Evolutionary conservation across 805 yeast species (phyloP), one percentile per base, ranked within the genome.

Genomic region (Myxozyma vanderwaltii): DNA sequence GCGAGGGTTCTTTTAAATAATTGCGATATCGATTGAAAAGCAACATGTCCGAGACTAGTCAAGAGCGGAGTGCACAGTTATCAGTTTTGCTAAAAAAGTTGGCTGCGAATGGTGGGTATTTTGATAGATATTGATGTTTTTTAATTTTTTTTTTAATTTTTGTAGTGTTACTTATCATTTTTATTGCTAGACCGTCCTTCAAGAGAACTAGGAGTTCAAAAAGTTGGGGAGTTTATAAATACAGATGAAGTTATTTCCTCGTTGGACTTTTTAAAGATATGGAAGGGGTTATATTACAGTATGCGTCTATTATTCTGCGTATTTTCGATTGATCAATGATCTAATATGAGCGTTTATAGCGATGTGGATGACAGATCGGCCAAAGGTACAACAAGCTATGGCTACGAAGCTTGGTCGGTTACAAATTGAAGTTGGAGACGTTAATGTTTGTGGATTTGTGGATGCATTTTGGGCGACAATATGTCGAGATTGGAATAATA

Each of bases 351-450:
- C 6, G 15, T 33, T 43, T 17, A 13, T 23, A 64, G 83, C 96
- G 10, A 89, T 94, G 96, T 94, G 99, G 98, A 90, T 87, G 76
- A 82, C 95, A 71, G 99, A 94, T 73, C 83, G 91, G 70, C 96
- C 97, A 27, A 80, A 87, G 68, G 94, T 96, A 24, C 99, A 94
- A 74, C 96, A 91, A 73, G 76, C 85, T 59, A 76, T 94, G 39
- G 96, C 96, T 1, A 81, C 79, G 49, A 84, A 82, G 44, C 76
- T 94, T 63, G 96, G 92, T 1, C 77, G 74, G 29, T 69, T 84
- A 35, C 63, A 76, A 31, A 62, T 63, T n/a, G 50, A 66, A 10
- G 72, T 79, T 75, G 63, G 68, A 49, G 66, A 65, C 26, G 71
- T 70, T 4, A 77, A 78, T 72, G 79, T 82, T 70, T 65, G 76